Evolutionary conservation across 208 protist species (phyloP), one percentile per base, ranked within the genome.

Genomic region (Endotrypanum monterogeii): DNA sequence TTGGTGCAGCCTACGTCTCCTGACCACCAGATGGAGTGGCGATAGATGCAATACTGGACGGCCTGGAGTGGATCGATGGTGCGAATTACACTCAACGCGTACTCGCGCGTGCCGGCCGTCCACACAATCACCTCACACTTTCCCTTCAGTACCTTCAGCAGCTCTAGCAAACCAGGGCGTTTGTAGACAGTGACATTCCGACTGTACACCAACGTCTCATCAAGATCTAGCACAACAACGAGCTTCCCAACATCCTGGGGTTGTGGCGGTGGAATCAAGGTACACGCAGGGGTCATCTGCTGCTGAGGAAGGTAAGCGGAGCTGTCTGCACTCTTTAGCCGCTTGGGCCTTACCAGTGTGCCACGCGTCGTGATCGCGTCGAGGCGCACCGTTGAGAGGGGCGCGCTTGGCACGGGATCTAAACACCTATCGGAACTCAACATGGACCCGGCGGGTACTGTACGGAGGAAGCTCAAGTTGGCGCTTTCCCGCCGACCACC

Each of bases 201-300:
- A 65, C 93, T 93, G 65, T 83, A 88, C 35, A 97, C 91, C 11
- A 97, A 84, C 30, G 93, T 97, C 80, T 96, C 93, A 63, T 96
- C 93, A 8, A 97, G 83, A 77, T 96, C 91, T n/a, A 96, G 68
- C 11, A 97, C 93, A 39, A 96, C 89, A 5, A 91, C 91, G 28
- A 96, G 80, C 60, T 92, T 94, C 16, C 83, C 86, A n/a, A 74
- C 83, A 68, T 91, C 85, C 72, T 82, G 58, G 37, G 67, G 57
- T 23, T 67, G 74, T 25, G 78, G 70, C 0, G 90, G 80, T 28
- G 90, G 90, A 61, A 94, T 87, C 48, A 94, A 83, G 55, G 73
- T 76, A 14, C 55, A 57, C n/a, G 65, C 72, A 12, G 67, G 62
- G 25, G 74, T 46, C 30, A 54, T 61, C 9, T 71, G 48, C 8